Base-by-base conservation (phyloP, 2,329 filamentous ascomycete genomes). In the Claviceps sp. region DNA sequence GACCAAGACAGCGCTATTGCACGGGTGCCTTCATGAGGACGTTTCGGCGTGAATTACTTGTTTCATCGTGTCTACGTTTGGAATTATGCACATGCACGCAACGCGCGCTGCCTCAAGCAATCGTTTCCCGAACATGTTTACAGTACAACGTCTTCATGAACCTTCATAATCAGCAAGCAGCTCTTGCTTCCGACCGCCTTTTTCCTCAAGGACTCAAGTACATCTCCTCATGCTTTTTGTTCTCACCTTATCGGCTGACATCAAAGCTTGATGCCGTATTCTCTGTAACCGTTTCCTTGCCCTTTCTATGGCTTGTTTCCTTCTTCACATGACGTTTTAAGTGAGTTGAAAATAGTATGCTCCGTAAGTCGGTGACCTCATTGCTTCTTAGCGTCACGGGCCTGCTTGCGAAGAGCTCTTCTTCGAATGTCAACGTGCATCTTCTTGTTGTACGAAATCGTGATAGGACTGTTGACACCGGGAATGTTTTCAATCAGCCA, bases 341-440 rank as follows among this genome's bases (percentile, higher is more conserved):
- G 47, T 30, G 38, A 22, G 30, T 16, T 16, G 16, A 17, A 39
- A n/a, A 39, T n/a, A 30, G 5, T 13, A 11, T 13, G 38, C 8
- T 37, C 44, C n/a, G 34, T 19, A 7, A 10, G 17, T 43, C 19
- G 7, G 13, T 40, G 30, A 30, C 5, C 43, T 58, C 61, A 70
- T 61, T 70, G 65, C 70, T 87, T 87, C 78, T 89, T 89, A 10
- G 81, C 82, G 51, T 94, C 87, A 46, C 89, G 80, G 61, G 87
- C 88, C 4, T 82, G 84, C 77, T 95, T 96, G 65, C 78, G 84
- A 64, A 96, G 70, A 42, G 90, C 90, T 52, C 89, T 78, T 66
- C 77, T 84, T 60, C 90, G 82, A 56, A 96, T 95, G 54, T 84
- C 82, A 62, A 85, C 73, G 65, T 96, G 90, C 83, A 94, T 90